These are phyloP conservation scores for Candida palmyrensis DNA, from an alignment of 805 yeast species.

Conservation along the genomic window DNA sequence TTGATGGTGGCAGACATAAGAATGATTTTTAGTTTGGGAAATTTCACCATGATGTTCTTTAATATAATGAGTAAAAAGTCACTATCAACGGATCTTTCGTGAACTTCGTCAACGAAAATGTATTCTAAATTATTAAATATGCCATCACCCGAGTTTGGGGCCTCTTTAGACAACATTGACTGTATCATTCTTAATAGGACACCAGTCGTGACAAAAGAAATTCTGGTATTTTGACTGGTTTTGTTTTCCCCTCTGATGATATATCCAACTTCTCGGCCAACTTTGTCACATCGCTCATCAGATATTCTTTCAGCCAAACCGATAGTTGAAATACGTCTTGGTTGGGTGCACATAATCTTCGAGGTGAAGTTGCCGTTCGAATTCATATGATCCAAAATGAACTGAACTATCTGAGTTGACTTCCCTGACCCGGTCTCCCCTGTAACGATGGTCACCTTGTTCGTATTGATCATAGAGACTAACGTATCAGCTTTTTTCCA, in stretches of 20 bases:
- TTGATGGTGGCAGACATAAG: constrained; percentile 95
- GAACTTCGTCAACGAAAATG: constrained; percentile 92
- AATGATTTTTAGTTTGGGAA: constrained; percentile 57
- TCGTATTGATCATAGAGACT: constrained; percentile 47
- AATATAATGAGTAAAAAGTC: constrained; percentile 78
- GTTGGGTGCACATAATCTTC: constrained; percentile 84
- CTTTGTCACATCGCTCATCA: constrained; percentile 61
- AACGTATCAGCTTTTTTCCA: constrained; percentile 64
- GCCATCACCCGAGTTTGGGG: constrained; percentile 17
- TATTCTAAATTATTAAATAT: constrained; percentile 57
- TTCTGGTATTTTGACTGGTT: constrained; percentile 53
- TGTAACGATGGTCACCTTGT: constrained; percentile 72
- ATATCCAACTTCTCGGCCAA: constrained; percentile 83
- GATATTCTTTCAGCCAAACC: constrained; percentile 92
- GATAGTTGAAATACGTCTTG: constrained; percentile 91
- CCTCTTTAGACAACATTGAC: constrained; percentile 28
- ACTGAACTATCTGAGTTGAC: constrained; percentile 92
- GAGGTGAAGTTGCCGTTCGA: constrained; percentile 44
- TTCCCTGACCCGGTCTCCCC: constrained; percentile 99
- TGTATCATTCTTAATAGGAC: constrained; percentile 84
- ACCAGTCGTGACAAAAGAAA: constrained; percentile 92
- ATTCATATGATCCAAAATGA: constrained; percentile 66
- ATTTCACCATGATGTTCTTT: constrained; percentile 50
- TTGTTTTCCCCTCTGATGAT: constrained; percentile 86
- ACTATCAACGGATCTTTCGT: constrained; percentile 87